Base-by-base conservation (phyloP, 306 rosid species). In the Corylus heterophylla region DNA sequence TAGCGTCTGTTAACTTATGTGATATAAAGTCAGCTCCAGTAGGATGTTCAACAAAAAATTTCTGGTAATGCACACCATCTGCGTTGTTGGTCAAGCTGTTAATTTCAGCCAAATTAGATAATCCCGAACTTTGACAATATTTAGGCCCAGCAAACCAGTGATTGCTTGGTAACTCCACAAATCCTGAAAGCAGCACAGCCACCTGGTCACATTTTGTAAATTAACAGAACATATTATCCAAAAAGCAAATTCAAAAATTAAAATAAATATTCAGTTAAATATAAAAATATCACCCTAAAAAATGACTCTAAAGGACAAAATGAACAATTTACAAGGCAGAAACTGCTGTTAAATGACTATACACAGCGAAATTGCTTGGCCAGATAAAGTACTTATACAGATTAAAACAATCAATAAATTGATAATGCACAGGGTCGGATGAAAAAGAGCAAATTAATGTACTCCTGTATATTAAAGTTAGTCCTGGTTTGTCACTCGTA, bases 91-190 rank as follows among this genome's bases (percentile, higher is more conserved):
- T 69, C 47, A 75, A 82, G 83, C 87, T 83, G 67, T 72, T 78
- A 81, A 66, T 8, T 76, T 74, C 82, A 47, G 75, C 74, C 85
- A 84, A 81, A 74, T 61, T 54, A 62, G 89, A 79, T 72, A 86
- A 86, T 66, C 78, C 88, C 76, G 80, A 68, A n/a, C 89, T 78
- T 73, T 51, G 86, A 74, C 37, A 78, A 51, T 58, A 67, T 81
- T 78, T 74, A 54, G 82, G 78, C 77, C 71, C 76, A 45, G 83
- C 77, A 80, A 75, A 50, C 89, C 80, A 84, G 74, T 83, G 77
- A 48, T 75, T 77, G 78, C 87, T 84, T 29, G 66, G 67, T 49
- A 76, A 70, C 75, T 84, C 84, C 62, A 85, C 54, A 80, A 88
- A 55, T 68, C 89, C 90, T 84, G 88, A 74, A 83, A 74, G 70